Base-by-base conservation (phyloP, 2,329 filamentous ascomycete species). In the Aspergillus sp. region DNA sequence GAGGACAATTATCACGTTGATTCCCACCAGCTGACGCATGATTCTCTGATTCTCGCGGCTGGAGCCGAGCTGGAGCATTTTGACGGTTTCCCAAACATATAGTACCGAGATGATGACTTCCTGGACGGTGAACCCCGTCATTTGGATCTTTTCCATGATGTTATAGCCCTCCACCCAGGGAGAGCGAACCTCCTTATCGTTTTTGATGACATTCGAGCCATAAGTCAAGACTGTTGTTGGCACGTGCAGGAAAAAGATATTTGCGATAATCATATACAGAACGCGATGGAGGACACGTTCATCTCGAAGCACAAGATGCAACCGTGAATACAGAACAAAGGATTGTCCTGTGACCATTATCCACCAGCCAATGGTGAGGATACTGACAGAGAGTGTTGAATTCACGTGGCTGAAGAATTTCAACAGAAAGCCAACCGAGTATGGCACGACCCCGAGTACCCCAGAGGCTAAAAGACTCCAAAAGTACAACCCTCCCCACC, bases 281-380 rank as follows among this genome's bases (percentile, higher is more conserved):
- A 85, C 79, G 11, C 76, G 73, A 4, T 76, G 77, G 0, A 87
- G 73, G 3, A 81, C 68, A 2, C 70, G 69, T 6, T 77, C 74
- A 43, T 84, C 82, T 15, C 79, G 79, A 3, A 85, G 72, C 11
- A 88, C 77, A 1, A 88, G 76, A 65, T 87, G 84, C 0, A 88
- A 77, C 6, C 86, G 79, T 0, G 84, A 87, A 74, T 84, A 88
- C 1, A 88, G 74, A 1, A 88, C 85, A 12, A 87, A 64, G 0
- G 81, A 81, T 67, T 87, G 84, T 0, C 85, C 86, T 1, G 84
- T 85, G 0, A 88, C 81, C 83, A 87, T 86, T 2, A 73, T 64
- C 68, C 81, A 82, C 82, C 85, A 83, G 11, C 83, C 85, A 55
- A 87, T 59, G n/a, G 76, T 76, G 23, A 82, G 69, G 4, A 82